Evolutionary conservation across 2,329 filamentous ascomycete genomes (phyloP), one percentile per base, ranked within the genome.

Genomic region (Ilyonectria robusta): DNA sequence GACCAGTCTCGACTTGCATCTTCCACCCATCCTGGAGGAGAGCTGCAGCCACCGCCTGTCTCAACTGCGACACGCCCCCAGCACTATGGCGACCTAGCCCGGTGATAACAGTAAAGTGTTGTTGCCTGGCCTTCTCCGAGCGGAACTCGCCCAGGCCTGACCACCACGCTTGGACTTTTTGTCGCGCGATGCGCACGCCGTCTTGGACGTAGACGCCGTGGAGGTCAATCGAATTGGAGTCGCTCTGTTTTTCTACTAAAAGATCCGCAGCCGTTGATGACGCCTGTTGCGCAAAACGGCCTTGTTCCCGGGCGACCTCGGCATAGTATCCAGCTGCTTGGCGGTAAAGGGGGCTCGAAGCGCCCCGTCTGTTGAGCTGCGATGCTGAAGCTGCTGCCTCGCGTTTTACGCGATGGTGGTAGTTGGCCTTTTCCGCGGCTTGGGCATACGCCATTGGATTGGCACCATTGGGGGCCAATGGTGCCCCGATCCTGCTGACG

Each of bases 161-260:
- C 95, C 94, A 98, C 95, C 95, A 98, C 10, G 78, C 78, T 70
- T 87, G 85, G 0, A 93, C 91, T 42, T 86, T 87, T 53, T 90
- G 86, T 33, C 88, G 86, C 1, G 93, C 91, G 70, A 98, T 97
- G 3, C 93, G 86, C 33, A 94, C 90, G 1, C 93, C 95, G 78
- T 97, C 93, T 55, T 90, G 85, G 1, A 98, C 94, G 50, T 87
- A 90, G 6, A 97, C 89, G 6, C 94, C 94, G 78, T 98, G 95
- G 29, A 98, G 83, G 79, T 98, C 95, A 8, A 97, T 84, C 21
- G 86, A 83, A 1, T 81, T 84, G 1, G 78, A 66, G 0, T 85
- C 86, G 57, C 93, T 95, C 76, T 94, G 92, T 10, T 82, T 77
- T 11, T 90, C 85, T 1, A 95, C 95, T 4, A 92, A 84, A 0